phyloP scores from a whole-genome alignment of 805 yeast species.

The Candida stauntonica region DNA sequence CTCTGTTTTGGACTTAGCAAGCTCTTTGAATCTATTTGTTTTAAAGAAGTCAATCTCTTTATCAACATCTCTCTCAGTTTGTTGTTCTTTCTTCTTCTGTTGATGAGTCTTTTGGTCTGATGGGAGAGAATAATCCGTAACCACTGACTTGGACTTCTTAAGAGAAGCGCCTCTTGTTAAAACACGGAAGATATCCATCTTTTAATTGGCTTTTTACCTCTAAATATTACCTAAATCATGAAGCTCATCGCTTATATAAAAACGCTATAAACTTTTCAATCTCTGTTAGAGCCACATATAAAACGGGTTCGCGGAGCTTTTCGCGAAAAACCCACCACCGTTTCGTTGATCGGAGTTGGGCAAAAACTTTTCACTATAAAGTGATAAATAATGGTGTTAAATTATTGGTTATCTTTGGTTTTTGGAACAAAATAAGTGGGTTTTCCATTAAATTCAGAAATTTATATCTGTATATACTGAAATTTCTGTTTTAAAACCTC shows the following conservation, averaged over 20 bases:
- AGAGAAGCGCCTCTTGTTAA: slow-evolving; percentile 82
- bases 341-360: no score
- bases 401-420: no score
- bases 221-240: not conserved
- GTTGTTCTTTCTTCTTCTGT: slow-evolving; percentile 33
- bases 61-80: slow-evolving; percentile 48
- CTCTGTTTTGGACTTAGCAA: slow-evolving; percentile 28
- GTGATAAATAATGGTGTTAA: no score
- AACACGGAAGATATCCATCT: slow-evolving; percentile 86
- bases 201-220: not conserved
- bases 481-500: no score
- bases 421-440: no score
- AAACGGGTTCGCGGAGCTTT: slow-evolving; percentile 4
- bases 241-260: not conserved
- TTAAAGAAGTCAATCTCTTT: slow-evolving; percentile 83
- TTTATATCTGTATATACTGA: not conserved
- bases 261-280: not conserved
- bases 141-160: slow-evolving; percentile 42
- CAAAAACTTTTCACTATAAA: no score
- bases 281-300: slow-evolving; percentile 2
- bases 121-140: slow-evolving; percentile 27
- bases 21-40: slow-evolving; percentile 37
- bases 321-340: no score
- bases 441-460: no score
- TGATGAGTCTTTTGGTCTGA: slow-evolving; percentile 24